Evolutionary conservation across 2,329 filamentous ascomycete species (phyloP), one percentile per base, ranked within the genome.

Genomic region (Aspergillus hortae): DNA sequence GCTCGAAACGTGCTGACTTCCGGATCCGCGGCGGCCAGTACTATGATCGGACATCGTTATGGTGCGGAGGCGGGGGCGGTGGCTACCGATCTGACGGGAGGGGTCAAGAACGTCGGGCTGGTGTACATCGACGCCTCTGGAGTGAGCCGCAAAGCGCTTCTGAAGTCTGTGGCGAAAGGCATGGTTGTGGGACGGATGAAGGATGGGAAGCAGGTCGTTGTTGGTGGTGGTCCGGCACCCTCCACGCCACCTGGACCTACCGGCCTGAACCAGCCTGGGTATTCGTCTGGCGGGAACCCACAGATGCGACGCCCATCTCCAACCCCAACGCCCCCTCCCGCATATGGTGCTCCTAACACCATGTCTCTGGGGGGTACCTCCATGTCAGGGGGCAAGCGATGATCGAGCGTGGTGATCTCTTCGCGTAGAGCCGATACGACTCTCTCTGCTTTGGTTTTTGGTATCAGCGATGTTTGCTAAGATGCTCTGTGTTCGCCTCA

Each of bases 81-180:
- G 14, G 87, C 90, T 2, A 80, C 80, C 40, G 80, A 89, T 48
- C 72, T 99, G 17, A 89, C 90, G 1, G 87, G 90, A 4, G 92
- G 92, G 21, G 86, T 96, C 64, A 96, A 94, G 79, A 99, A 97
- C 60, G 94, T 97, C 6, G 94, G 92, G 5, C 79, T 99, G 25
- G 94, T 99, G 30, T 99, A 99, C 68, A 96, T 99, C 55, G 94
- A 99, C 63, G 92, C 95, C 1, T 88, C 92, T 0, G 94, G 94
- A 33, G 94, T 99, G 1, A 95, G 89, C 50, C 81, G 94, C 40
- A 84, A 86, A 55, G 94, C 94, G 0, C 84, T 99, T 41, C 82
- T 99, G 67, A 99, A 96, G 78, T 90, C 88, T 40, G 94, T 97
- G 1, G 94, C 92, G 17, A 96, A 95, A 77, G 91, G 94, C 38